These are phyloP conservation scores for Pythium monospermum DNA, from an alignment of 352 stramenopile species.

Conservation along the genomic window DNA sequence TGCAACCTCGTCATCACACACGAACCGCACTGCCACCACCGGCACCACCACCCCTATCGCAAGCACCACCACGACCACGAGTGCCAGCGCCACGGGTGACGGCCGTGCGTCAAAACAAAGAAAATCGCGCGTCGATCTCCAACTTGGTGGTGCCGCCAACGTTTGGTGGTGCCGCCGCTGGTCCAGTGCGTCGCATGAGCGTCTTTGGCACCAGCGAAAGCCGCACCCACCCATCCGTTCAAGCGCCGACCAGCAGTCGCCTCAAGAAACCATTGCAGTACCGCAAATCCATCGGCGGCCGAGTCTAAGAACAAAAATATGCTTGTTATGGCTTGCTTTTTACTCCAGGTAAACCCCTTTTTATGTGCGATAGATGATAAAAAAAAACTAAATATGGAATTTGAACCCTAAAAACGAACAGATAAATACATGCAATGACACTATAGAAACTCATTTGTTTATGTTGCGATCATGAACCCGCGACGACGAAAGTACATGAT, in stretches of 20 bases:
- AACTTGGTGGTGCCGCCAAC: neutral
- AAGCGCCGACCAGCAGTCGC: conserved; percentile 10
- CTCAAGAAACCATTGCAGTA: conserved; percentile 24
- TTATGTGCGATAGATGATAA: too few relatives aligned
- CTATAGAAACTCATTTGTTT: too few relatives aligned
- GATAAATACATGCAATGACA: neutral
- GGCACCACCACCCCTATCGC: too few relatives aligned
- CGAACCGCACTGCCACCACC: too few relatives aligned
- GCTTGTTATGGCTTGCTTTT: too few relatives aligned
- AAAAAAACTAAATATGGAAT: too few relatives aligned
- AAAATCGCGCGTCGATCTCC: neutral
- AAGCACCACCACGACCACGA: too few relatives aligned
- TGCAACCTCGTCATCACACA: too few relatives aligned
- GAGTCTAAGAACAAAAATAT: too few relatives aligned
- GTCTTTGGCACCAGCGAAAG: conserved; percentile 12
- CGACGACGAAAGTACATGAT: conserved; percentile 24
- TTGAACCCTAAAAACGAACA: neutral
- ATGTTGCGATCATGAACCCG: conserved; percentile 22
- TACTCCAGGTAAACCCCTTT: too few relatives aligned
- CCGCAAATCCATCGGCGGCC: conserved; percentile 22
- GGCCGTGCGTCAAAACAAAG: too few relatives aligned
- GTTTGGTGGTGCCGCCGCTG: neutral
- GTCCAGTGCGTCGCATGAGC: conserved; percentile 15
- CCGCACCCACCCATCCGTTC: conserved; percentile 8
- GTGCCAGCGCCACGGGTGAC: too few relatives aligned